Conservation (phyloP, 805 yeast genomes). For the Tetrapisispora pingtungensis region DNA sequence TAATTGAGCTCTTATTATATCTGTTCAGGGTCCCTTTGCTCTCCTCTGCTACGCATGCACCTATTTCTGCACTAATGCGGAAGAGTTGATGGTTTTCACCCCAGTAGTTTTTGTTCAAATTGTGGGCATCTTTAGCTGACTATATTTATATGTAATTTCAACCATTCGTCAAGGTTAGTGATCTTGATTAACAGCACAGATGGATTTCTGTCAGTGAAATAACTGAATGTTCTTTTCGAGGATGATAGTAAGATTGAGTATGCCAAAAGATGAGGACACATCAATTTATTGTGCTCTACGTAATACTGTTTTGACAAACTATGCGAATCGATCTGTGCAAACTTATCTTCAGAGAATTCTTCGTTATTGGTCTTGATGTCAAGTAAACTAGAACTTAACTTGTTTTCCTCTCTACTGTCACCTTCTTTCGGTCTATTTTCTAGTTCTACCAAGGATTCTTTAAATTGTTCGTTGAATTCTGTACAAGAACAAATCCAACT, state of each 20-base stretch:
- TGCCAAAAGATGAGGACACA: slow-evolving; percentile 28
- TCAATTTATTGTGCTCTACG: slow-evolving; percentile 16
- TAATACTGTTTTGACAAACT: slow-evolving; percentile 21
- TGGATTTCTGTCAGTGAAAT: slow-evolving; percentile 14
- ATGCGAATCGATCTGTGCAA: slow-evolving; percentile 21
- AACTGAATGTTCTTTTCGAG: slow-evolving; percentile 10
- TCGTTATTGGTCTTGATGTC: slow-evolving; percentile 13
- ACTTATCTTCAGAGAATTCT: slow-evolving; percentile 19
- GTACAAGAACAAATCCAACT: slow-evolving; percentile 29
- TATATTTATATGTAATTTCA: slow-evolving; percentile 27
- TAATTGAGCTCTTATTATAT: too few relatives aligned
- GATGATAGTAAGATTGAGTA: slow-evolving; percentile 21
- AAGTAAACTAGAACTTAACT: slow-evolving; percentile 4
- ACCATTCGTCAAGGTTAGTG: slow-evolving; percentile 28
- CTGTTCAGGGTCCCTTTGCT: too few relatives aligned
- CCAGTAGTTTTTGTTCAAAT: too few relatives aligned
- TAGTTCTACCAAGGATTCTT: slow-evolving; percentile 4
- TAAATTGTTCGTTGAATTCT: slow-evolving; percentile 20
- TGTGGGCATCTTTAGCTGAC: too few relatives aligned
- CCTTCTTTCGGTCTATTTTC: not conserved
- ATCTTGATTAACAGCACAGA: slow-evolving; percentile 20
- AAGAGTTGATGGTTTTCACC: too few relatives aligned
- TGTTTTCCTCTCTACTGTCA: not conserved
- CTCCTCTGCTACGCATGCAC: too few relatives aligned
- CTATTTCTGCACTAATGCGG: too few relatives aligned